Base-by-base conservation (phyloP, 768 basidiomycete species). In the Lyophyllum semitale region DNA sequence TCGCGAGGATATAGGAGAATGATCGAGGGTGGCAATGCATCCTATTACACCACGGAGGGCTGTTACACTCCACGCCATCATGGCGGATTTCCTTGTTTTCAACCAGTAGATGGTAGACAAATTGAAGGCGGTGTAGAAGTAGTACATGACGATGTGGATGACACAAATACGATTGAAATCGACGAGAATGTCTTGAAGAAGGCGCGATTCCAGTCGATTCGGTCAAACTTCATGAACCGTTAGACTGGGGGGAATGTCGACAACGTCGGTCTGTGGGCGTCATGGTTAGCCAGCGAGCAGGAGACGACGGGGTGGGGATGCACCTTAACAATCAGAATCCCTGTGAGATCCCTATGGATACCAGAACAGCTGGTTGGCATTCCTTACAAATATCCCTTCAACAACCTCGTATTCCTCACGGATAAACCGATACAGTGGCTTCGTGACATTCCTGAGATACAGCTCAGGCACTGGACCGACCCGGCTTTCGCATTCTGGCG, bases 121-220 rank as follows among this genome's bases (percentile, higher is more conserved):
- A 73, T 98, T 98, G 78, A 82, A 97, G 35, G 96, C 80, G 18
- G 95, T 98, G 77, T 97, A 98, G 75, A 88, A 98, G 84, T 89
- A 98, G 79, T 89, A 98, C 68, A 98, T 73, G 29, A 95, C 84
- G 55, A 99, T 78, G 74, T 98, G 97, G 59, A 96, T 89, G 71
- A 98, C 94, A 95, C 97, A 99, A 63, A 99, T 93, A 44, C 96
- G 92, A 77, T 98, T 98, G 79, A 99, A 99, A 80, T 99, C 98
- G 82, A 99, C 95, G 55, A 98, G 83, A 1, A 99, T 0, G 96
- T 98, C 78, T 99, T 98, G 91, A 95, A 97, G 74, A 98, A 98
- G 3, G 88, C 95, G 25, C 88, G 81, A 65, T 89, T 89, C 97
- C 97, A 99, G 59, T 98, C 96, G 63, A 99, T 87, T 47, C 92